Percentiles rank a stretch among this genome's conserved stretches.
Evolutionary conservation across 2,329 filamentous ascomycete genomes (phyloP).

Genomic region (Fusarium papillatum): DNA sequence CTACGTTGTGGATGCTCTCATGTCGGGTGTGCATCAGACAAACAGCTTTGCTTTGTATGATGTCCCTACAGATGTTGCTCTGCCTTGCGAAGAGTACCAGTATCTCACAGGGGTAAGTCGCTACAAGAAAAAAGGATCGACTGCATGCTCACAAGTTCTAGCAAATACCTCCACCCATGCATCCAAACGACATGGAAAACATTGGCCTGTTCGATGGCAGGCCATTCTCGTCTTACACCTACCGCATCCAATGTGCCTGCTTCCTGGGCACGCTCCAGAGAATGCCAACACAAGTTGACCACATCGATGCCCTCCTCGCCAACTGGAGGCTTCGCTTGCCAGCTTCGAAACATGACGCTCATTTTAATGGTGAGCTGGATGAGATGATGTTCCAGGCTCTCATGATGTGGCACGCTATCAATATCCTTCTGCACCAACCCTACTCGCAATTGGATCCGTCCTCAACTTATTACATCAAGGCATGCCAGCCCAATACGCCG

Average conservation of each 20-base stretch:
- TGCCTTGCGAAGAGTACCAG: conserved; percentile 86
- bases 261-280: conserved; percentile 83
- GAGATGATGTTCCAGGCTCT: conserved; percentile 93
- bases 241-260: conserved; percentile 84
- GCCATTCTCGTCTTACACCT: conserved; percentile 86
- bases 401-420: conserved; percentile 77
- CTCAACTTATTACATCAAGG: conserved; percentile 69
- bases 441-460: conserved; percentile 80
- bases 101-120: conserved; percentile 67
- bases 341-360: conserved; percentile 76
- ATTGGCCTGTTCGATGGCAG: conserved; percentile 77
- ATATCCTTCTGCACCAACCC: conserved; percentile 84
- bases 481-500: conserved; percentile 73
- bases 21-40: conserved; percentile 82
- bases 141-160: conserved; percentile 39
- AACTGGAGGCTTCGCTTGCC: conserved; percentile 89
- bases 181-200: conserved; percentile 82
- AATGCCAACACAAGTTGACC: conserved; percentile 63
- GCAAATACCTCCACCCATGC: conserved; percentile 70
- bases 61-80: conserved; percentile 74
- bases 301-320: conserved; percentile 65
- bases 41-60: conserved; percentile 79
- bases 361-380: conserved; percentile 81
- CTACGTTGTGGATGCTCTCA: conserved; percentile 84
- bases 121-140: no score